These are phyloP conservation scores for Rhodotorula diobovata DNA, from an alignment of 768 basidiomycete species.

Conservation along the genomic window DNA sequence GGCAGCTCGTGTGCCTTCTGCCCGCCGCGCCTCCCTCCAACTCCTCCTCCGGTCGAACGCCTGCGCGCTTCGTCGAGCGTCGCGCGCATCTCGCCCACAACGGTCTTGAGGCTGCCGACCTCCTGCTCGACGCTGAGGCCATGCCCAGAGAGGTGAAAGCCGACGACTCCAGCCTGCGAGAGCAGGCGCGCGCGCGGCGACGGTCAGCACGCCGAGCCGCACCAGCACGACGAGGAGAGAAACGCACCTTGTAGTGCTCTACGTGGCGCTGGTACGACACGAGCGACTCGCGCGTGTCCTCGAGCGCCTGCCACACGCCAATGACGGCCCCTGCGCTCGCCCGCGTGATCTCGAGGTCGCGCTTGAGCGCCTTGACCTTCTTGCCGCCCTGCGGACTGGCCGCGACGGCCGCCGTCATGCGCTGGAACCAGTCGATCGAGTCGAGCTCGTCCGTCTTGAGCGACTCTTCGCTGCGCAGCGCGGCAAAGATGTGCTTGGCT, in stretches of 20 bases:
- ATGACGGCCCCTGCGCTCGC: constrained; percentile 33
- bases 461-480: constrained; percentile 20
- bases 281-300: constrained; percentile 37
- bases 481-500: constrained; percentile 29
- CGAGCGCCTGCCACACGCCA: constrained; percentile 35
- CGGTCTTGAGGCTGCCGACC: constrained; percentile 24
- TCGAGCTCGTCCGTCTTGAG: constrained; percentile 7
- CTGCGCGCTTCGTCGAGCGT: constrained; percentile 27
- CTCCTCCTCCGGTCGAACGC: neutral
- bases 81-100: constrained; percentile 39
- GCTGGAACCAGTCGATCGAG: constrained; percentile 3
- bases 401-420: constrained; percentile 5
- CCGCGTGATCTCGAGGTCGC: constrained; percentile 39
- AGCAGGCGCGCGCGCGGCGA: neutral
- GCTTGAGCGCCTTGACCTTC: constrained; percentile 34
- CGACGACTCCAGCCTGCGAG: constrained; percentile 40
- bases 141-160: constrained; percentile 39
- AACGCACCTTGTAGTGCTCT: constrained; percentile 35
- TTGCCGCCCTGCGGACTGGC: constrained; percentile 4
- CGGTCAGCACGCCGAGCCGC: neutral
- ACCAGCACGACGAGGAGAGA: neutral
- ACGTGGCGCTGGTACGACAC: constrained; percentile 29
- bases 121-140: constrained; percentile 41
- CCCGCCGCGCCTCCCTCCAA: neutral
- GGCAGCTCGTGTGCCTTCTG: neutral